Base-by-base conservation (phyloP, 1,139 yeast genomes). In the Komagataea norvegica region DNA sequence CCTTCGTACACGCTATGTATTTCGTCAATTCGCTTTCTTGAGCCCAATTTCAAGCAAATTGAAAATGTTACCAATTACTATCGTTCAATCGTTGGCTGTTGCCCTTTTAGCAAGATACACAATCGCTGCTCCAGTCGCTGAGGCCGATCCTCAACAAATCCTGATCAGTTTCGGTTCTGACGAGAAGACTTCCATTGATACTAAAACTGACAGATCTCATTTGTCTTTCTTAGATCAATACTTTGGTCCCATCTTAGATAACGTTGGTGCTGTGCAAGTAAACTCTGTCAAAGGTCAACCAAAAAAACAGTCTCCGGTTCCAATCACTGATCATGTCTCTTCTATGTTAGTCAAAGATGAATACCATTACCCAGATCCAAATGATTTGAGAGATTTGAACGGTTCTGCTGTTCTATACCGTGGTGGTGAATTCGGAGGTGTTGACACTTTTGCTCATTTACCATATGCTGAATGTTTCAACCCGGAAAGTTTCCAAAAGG, bases 371-470 rank as follows among this genome's bases (percentile, higher is more conserved):
- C 67, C 67, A 20, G 64, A 62, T 40, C 58, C 56, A 25, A 67
- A 64, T 44, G 68, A 64, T 41, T 51, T 62, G 29, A 52, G 64
- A 36, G 68, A 64, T 46, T 47, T 64, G 39, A 60, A 59, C 41
- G 68, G 68, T 13, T 54, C 60, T 18, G 50, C 59, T 31, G 59
- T 54, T 17, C 44, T 63, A 32, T 64, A 64, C 44, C 58, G 65
- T 38, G 67, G 68, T 40, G 65, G 64, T 42, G 64, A 62, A 40
- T 56, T 59, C 37, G 75, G 75, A 2, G 79, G 79, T 9, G 64
- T 73, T 40, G 67, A 69, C 43, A 70, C 79, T 0, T 74, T 72
- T 59, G 79, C 79, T 10, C 79, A 74, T 47, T 59, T 72, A 42
- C 72, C 70, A 18, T 65, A 67, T 45, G 67, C 63, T 34, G 57